Conservation (phyloP, 1,284 basidiomycete species). For the Sporisorium sorghi region DNA sequence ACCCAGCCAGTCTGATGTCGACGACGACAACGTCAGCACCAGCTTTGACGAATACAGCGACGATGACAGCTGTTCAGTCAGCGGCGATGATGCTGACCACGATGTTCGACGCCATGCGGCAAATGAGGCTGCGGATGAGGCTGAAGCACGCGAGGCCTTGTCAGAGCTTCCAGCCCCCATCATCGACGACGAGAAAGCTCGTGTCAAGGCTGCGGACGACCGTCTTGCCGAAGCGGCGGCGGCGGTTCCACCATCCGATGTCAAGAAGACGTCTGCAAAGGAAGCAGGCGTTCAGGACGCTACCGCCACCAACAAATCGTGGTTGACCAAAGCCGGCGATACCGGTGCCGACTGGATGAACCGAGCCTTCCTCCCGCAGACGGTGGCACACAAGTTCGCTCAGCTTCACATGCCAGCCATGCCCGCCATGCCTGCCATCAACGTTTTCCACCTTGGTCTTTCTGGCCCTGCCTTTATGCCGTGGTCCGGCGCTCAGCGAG, state of each 20-base stretch:
- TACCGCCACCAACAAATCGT: constrained; percentile 35
- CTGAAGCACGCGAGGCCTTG: constrained; percentile 35
- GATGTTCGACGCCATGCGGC: neutral
- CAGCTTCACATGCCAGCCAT: constrained; percentile 54
- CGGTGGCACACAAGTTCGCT: constrained; percentile 48
- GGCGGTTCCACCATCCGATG: neutral
- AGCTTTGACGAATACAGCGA: constrained; percentile 57
- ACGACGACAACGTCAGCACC: constrained; percentile 65
- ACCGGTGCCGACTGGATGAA: constrained; percentile 54
- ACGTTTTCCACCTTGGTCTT: constrained; percentile 58
- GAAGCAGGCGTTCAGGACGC: constrained; percentile 7
- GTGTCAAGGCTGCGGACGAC: constrained; percentile 27
- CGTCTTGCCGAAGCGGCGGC: constrained; percentile 10
- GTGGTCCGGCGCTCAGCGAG: constrained; percentile 40
- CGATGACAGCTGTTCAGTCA: constrained; percentile 30
- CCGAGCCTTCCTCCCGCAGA: constrained; percentile 43
- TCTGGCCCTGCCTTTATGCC: constrained; percentile 46
- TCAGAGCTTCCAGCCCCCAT: constrained; percentile 25
- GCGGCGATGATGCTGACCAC: constrained; percentile 30
- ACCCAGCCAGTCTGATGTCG: constrained; percentile 49
- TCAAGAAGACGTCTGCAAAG: constrained; percentile 1
- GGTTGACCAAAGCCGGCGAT: constrained; percentile 52
- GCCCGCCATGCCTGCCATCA: constrained; percentile 54
- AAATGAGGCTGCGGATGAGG: constrained; percentile 14
- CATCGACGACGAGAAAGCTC: constrained; percentile 44